phyloP scores from a whole-genome alignment of 495 filamentous ascomycete genomes.

The Penicillium robsamsonii region DNA sequence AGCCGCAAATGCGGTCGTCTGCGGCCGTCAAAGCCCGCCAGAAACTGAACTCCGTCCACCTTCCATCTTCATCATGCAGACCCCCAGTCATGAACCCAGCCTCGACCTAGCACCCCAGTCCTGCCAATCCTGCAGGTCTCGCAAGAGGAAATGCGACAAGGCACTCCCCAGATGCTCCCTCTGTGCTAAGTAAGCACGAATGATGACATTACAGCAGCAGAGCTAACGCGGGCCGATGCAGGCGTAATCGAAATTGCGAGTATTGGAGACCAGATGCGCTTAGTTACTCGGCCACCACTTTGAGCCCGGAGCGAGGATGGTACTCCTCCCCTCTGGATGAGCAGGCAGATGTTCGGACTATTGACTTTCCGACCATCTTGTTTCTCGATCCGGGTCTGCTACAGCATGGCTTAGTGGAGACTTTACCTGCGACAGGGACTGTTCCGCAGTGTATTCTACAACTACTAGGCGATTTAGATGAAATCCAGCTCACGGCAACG shows the following conservation, averaged over 20 bases:
- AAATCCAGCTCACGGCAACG: slow-evolving; percentile 18
- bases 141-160: slow-evolving; percentile 26
- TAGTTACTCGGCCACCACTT: slow-evolving; percentile 6
- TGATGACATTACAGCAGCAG: not conserved
- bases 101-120: slow-evolving; percentile 15
- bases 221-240: slow-evolving; percentile 2
- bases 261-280: slow-evolving; percentile 13
- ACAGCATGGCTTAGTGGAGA: slow-evolving; percentile 18
- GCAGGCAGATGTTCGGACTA: slow-evolving; percentile 10
- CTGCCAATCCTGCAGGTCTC: slow-evolving; percentile 21
- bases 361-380: slow-evolving; percentile 22
- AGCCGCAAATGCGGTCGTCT: not conserved
- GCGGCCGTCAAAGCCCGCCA: not conserved
- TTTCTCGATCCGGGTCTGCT: slow-evolving; percentile 24
- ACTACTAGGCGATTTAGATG: slow-evolving; percentile 23
- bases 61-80: slow-evolving; percentile 8
- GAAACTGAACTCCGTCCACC: not conserved
- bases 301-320: slow-evolving; percentile 9
- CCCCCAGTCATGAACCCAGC: slow-evolving; percentile 10
- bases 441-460: slow-evolving; percentile 18
- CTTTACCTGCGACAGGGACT: not conserved
- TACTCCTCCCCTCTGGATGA: slow-evolving; percentile 10
- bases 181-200: slow-evolving; percentile 18
- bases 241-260: slow-evolving; percentile 19
- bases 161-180: slow-evolving; percentile 17